Evolutionary conservation across 2,329 filamentous ascomycete genomes (phyloP), one percentile per base, ranked within the genome.

Genomic region (Ilyonectria sp.): DNA sequence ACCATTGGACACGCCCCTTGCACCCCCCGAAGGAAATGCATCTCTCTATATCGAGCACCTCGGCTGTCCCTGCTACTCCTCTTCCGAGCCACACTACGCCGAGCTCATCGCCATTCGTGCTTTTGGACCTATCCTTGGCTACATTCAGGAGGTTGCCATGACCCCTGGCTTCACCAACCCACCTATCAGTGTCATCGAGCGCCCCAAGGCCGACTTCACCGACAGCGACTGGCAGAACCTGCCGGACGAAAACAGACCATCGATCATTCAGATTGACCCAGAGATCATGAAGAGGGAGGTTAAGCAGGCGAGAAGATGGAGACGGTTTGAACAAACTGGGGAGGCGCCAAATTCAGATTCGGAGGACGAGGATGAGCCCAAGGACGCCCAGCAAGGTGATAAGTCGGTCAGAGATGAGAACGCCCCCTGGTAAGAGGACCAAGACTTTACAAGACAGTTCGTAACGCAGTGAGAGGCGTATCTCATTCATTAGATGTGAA

Each of bases 61-160:
- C 49, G 91, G 92, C 6, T 92, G 89, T 70, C 92, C 92, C 5
- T 86, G 90, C 68, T 92, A 92, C 79, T 91, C 91, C n/a, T 87
- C 91, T 2, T 91, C 91, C 4, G 89, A 92, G 68, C 73, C 80
- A 1, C 76, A 84, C 37, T 84, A 89, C 74, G 82, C 82, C 8
- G 93, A 97, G 78, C 83, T 84, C 43, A 86, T 93, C 68, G 85
- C 95, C 59, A 82, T 91, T 13, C 78, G 77, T 11, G 86, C 87
- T 0, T 86, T 89, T 69, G 73, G 77, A 13, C 78, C 82, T 2
- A 86, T 93, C 29, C 78, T 94, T 2, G 78, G 82, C 44, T 94
- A 91, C 86, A 82, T 94, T 40, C 81, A 89, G 55, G 82, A 87
- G 43, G 85, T 92, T 13, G 85, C 87, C 6, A 75, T 80, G 2